Evolutionary conservation across 495 filamentous ascomycete genomes (phyloP).

Genomic region (Neurospora sp.): DNA sequence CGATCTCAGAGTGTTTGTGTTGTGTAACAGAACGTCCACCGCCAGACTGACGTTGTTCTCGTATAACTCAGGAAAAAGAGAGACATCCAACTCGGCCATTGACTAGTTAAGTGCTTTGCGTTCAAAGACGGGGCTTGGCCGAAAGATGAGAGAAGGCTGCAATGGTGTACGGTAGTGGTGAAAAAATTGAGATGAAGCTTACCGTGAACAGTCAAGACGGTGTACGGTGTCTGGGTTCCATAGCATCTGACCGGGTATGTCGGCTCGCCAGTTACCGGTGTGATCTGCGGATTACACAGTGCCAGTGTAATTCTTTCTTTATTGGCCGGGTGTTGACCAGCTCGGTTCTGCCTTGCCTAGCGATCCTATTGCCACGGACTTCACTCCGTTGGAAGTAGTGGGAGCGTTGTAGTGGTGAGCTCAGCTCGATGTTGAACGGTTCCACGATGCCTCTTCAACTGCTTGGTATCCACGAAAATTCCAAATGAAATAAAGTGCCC

Average conservation of each 20-base stretch:
- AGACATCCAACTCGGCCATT: background rate
- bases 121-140: background rate
- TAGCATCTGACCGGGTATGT: background rate
- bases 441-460: background rate
- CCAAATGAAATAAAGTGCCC: background rate
- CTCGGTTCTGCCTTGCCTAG: background rate
- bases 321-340: background rate
- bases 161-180: background rate
- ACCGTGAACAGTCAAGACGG: background rate
- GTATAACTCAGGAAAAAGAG: background rate
- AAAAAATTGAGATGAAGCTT: background rate
- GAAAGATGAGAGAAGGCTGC: background rate
- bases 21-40: constrained; percentile 1
- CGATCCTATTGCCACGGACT: background rate
- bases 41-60: constrained; percentile 11
- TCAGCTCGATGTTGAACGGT: background rate
- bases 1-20: background rate
- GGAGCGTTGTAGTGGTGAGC: background rate
- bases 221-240: background rate
- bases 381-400: background rate
- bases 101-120: background rate
- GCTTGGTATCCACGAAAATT: background rate
- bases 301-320: background rate
- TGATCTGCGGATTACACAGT: background rate
- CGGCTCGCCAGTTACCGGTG: background rate